These are phyloP conservation scores for Claviceps purpurea DNA, from an alignment of 2,329 filamentous ascomycete genomes.

Conservation along the genomic window DNA sequence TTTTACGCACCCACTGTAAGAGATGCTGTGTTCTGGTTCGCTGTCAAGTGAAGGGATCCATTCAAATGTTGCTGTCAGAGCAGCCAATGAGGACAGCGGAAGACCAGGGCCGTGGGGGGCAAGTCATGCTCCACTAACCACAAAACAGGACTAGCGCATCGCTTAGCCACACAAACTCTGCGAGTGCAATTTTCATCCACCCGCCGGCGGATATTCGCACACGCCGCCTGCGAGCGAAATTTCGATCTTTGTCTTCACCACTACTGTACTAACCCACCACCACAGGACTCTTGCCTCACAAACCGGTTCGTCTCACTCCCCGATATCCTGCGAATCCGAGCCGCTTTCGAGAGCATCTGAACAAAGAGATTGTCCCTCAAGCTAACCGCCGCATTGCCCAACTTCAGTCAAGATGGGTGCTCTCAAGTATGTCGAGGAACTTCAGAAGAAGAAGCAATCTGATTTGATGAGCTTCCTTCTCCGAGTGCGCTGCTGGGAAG, in stretches of 20 bases:
- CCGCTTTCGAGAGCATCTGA: background rate
- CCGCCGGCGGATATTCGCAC: constrained; percentile 15
- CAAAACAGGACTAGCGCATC: constrained; percentile 16
- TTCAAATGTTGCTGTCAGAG: background rate
- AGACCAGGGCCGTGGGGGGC: constrained; percentile 18
- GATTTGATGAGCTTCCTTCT: constrained; percentile 99
- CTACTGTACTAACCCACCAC: constrained; percentile 21
- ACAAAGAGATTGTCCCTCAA: background rate
- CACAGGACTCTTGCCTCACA: constrained; percentile 22
- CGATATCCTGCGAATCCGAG: background rate
- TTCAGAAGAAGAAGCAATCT: constrained; percentile 99
- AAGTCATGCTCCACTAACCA: constrained; percentile 16
- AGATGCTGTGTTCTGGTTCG: background rate
- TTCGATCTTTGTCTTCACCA: constrained; percentile 18
- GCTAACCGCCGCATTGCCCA: constrained; percentile 1
- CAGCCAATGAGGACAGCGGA: background rate
- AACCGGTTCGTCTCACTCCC: constrained; percentile 21
- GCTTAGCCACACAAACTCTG: constrained; percentile 27
- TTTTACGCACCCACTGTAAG: too few relatives aligned
- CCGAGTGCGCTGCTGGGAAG: constrained; percentile 99
- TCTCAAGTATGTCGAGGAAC: constrained; percentile 99
- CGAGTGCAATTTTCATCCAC: constrained; percentile 18
- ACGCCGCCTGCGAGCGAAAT: constrained; percentile 12
- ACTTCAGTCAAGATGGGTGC: constrained; percentile 77
- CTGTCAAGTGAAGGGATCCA: background rate